Base-by-base conservation (phyloP, 1,139 yeast species). In the Tardiomyces digboiensis region DNA sequence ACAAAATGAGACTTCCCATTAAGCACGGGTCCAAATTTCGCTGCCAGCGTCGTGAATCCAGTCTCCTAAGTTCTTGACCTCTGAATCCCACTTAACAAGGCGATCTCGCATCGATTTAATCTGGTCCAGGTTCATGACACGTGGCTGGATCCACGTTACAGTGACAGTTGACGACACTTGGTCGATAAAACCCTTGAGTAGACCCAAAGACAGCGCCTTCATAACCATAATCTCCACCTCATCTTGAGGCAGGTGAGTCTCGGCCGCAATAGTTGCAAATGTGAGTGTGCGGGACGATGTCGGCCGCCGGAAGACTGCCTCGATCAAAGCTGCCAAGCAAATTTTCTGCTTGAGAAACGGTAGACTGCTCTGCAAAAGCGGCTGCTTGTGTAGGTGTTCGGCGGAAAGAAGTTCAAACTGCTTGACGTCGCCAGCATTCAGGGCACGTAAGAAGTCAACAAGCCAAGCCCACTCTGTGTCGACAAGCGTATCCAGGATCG, bases 61-160 rank as follows among this genome's bases (percentile, higher is more conserved):
- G 26, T 64, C 61, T 42, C 84, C 82, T 54, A 91, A 73, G 40
- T 71, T 70, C 41, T 75, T 74, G 36, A 89, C 96, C 55, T 80
- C 81, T 45, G 64, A 64, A 56, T 84, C 82, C 98, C 98, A 91
- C 44, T 71, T 74, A 29, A 72, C 72, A 59, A 91, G 74, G 57
- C 86, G 83, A 48, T 74, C 73, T 54, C 78, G 78, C 82, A 91
- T 87, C 46, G 75, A 74, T 46, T 72, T 76, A 48, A 89, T 85
- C 70, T 91, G 97, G 42, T 75, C 76, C 55, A 72, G 74, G 59
- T 86, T 86, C 73, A 91, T 81, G 45, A 88, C 86, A 58, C 97
- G 76, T 45, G 98, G 97, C 68, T 91, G 97, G 50, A 89, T 81
- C 97, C 98, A 91, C 19, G 86, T 80, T 44, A 91, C 80, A 22